A percentile compares a stretch with the other conserved stretches of the same genome.
phyloP scores from a whole-genome alignment of 2,329 filamentous ascomycete species.

The Trichophyton equinum region DNA sequence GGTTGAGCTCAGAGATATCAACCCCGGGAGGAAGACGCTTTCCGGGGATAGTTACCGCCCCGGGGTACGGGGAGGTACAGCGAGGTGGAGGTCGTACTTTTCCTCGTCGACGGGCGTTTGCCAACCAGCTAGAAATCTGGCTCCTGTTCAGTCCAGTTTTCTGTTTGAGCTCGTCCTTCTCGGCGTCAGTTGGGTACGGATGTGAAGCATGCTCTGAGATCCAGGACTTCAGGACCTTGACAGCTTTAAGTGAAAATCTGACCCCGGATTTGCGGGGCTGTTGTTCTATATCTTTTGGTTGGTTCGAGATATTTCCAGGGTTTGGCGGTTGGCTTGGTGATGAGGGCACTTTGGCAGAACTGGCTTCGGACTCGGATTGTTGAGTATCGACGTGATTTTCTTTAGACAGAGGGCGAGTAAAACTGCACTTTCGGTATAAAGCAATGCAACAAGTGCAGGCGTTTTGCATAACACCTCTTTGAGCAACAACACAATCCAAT shows the following conservation, averaged over 20 bases:
- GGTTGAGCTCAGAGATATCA: constrained; percentile 44
- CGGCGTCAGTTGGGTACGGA: constrained; percentile 77
- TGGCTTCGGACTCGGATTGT: constrained; percentile 33
- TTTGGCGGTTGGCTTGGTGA: constrained; percentile 32
- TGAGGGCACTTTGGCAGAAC: constrained; percentile 26
- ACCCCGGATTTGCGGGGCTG: constrained; percentile 52
- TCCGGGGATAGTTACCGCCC: constrained; percentile 61
- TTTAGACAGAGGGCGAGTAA: constrained; percentile 31
- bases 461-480: constrained; percentile 31
- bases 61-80: constrained; percentile 56
- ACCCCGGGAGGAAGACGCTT: constrained; percentile 41
- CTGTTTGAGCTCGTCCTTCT: constrained; percentile 66
- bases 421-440: constrained; percentile 37
- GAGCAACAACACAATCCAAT: constrained; percentile 36
- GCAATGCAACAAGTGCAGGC: constrained; percentile 38
- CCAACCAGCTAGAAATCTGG: constrained; percentile 86
- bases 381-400: constrained; percentile 34
- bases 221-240: constrained; percentile 75
- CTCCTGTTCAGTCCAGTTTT: constrained; percentile 69
- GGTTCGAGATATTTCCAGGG: constrained; percentile 20
- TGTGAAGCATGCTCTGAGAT: constrained; percentile 65
- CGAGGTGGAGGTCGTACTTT: constrained; percentile 56
- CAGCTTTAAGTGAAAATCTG: constrained; percentile 66
- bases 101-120: constrained; percentile 71
- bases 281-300: constrained; percentile 26